Base-by-base conservation (phyloP, 352 stramenopile species). In the Pythium periplocum region DNA sequence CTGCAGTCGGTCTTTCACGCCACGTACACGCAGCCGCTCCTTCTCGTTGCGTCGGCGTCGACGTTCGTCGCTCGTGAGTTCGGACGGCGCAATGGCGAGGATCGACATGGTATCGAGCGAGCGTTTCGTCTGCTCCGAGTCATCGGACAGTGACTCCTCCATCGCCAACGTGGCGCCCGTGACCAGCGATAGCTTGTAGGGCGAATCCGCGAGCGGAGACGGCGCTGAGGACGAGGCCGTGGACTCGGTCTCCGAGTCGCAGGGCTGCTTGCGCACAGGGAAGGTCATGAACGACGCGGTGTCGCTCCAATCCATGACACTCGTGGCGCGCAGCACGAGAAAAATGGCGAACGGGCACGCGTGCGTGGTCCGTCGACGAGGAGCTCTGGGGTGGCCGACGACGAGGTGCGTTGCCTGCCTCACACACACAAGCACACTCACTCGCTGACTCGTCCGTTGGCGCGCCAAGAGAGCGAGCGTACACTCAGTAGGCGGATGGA, bases 1-100 rank as follows among this genome's bases (percentile, higher is more conserved):
- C 8, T 56, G 33, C 7, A 64, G 43, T 2, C 51, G 52, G 30
- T 55, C 44, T 11, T 61, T 47, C 17, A 61, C 38, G 17, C 48
- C 39, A 10, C 53, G 41, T 4, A 64, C 47, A 10, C 78, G 78
- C 34, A 64, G 60, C 8, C 78, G 67, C 48, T 89, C 78, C 41
- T 83, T 87, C 30, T 68, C 67, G 44, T 89, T 89, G 60, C 83
- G 78, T 4, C 73, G 64, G 53, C 69, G 66, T 32, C 72, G 67
- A 0, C 78, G 73, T 51, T 82, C 63, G 36, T 71, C 70, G 5
- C 73, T 62, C 6, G 56, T 66, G 52, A 55, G 40, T 35, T 32
- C 17, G 48, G 36, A 31, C 37, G 17, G 17, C 17, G 17, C 17
- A 26, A 26, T 26, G 17, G 17, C 17, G 17, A 26, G 17, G 17